Evolutionary conservation across 306 rosid species (phyloP).

Genomic region (Astragalus glycyphyllos): DNA sequence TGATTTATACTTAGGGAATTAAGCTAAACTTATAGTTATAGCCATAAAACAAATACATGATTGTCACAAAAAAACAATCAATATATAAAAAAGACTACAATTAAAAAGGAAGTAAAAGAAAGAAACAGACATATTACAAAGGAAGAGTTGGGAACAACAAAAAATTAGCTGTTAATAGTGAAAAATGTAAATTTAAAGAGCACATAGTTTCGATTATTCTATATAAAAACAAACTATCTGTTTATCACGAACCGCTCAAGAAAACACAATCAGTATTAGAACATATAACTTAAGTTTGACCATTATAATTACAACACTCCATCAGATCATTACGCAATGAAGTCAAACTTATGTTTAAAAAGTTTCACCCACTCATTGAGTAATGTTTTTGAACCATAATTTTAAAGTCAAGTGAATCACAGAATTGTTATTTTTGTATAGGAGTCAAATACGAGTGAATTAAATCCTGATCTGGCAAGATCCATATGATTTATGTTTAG

Average conservation of each 20-base stretch:
- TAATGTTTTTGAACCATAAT: slow-evolving; percentile 25
- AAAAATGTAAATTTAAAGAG: slow-evolving; percentile 20
- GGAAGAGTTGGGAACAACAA: slow-evolving; percentile 56
- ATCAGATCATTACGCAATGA: slow-evolving; percentile 21
- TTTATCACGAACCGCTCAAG: not conserved
- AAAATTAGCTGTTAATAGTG: slow-evolving; percentile 41
- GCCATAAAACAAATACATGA: slow-evolving; percentile 20
- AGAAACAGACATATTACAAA: no score
- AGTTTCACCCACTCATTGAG: slow-evolving; percentile 1
- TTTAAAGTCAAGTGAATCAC: not conserved
- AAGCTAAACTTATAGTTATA: slow-evolving; percentile 26
- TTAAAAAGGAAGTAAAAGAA: no score
- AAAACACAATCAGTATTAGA: no score
- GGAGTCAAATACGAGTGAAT: slow-evolving; percentile 18
- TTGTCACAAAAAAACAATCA: no score
- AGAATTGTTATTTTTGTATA: slow-evolving; percentile 6
- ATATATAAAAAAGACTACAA: no score
- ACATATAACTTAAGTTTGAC: slow-evolving; percentile 13
- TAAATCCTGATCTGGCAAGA: slow-evolving; percentile 31
- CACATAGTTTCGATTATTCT: slow-evolving; percentile 4
- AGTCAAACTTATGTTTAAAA: not conserved
- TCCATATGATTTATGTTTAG: slow-evolving; percentile 5
- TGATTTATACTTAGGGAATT: slow-evolving; percentile 26
- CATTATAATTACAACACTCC: slow-evolving; percentile 22
- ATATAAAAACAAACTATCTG: not conserved